Evolutionary conservation across 331 rosid species (phyloP), one percentile per base, ranked within the genome.

Genomic region (Quercus lobata): DNA sequence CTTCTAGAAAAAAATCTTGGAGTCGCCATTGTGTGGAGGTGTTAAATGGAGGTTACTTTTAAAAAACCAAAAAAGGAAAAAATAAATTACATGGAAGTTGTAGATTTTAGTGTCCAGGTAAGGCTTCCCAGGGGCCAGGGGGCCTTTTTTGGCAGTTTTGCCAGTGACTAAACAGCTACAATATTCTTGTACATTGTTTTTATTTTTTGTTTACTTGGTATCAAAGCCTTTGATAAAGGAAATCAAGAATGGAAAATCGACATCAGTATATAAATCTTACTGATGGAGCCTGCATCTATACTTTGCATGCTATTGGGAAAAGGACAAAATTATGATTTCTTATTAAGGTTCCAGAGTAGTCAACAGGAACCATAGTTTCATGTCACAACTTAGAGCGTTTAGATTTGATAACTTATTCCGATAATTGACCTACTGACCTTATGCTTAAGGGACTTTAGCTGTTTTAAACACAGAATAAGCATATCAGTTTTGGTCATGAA

Each of bases 401-500:
- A 41, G 14, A 41, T 41, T 41, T 41, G 49, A 1, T 41, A 41
- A 41, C 49, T 41, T 41, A 9, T 41, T 41, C 49, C 0, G 4
- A 41, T 41, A 41, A 41, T 41, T 41, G 49, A 41, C 14, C 49
- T 2, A 41, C 3, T 41, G 55, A 1, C 18, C 3, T 49, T 15
- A 49, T 1, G 17, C 55, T 14, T 3, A 49, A 49, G 55, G 55
- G 55, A 15, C 14, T 14, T 49, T 15, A 12, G 55, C 18, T 12
- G 17, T 49, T 14, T 49, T 49, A 11, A 49, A 49, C 5, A 49
- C 55, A 49, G 55, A 49, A 14, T 49, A 49, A 14, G 55, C 16
- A 49, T 49, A 49, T 49, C 17, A 49, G 55, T 49, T 82, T 52
- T 83, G 74, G 44, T 72, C 73, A 77, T 85, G 76, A 75, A 72